Conservation (phyloP, 169 alveolate genomes). For the Toxoplasma gondii region DNA sequence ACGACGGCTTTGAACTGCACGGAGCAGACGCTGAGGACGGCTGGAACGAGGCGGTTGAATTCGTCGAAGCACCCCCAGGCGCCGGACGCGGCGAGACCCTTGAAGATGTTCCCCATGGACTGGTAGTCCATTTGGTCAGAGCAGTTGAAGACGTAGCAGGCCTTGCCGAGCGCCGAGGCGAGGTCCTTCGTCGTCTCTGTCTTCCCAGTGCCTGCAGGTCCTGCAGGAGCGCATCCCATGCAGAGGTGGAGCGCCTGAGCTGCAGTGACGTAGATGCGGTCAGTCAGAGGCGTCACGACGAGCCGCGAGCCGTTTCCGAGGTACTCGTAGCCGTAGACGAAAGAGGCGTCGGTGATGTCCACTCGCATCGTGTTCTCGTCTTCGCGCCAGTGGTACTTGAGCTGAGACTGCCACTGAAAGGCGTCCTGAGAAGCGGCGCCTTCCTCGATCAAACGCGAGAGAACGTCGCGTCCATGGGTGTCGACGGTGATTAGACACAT, state of each 20-base stretch:
- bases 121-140: slow-evolving; percentile 96
- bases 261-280: slow-evolving; percentile 97
- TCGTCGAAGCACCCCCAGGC: slow-evolving; percentile 99
- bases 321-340: slow-evolving; percentile 95
- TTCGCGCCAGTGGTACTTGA: slow-evolving; percentile 92
- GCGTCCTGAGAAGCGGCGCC: slow-evolving; percentile 88
- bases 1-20: slow-evolving; percentile 96
- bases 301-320: slow-evolving; percentile 96
- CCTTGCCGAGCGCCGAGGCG: slow-evolving; percentile 93
- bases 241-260: slow-evolving; percentile 95
- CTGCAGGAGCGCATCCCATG: slow-evolving; percentile 99
- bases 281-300: slow-evolving; percentile 97
- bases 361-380: slow-evolving; percentile 85
- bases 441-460: slow-evolving; percentile 88
- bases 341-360: slow-evolving; percentile 93
- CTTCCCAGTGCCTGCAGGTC: slow-evolving; percentile 99
- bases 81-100: slow-evolving; percentile 96
- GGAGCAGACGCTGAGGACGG: slow-evolving; percentile 96
- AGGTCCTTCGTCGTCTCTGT: slow-evolving; percentile 88
- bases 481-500: slow-evolving; percentile 96
- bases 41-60: slow-evolving; percentile 95
- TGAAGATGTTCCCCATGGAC: slow-evolving; percentile 96
- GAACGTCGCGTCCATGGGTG: slow-evolving; percentile 95
- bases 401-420: slow-evolving; percentile 96
- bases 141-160: slow-evolving; percentile 95